Evolutionary conservation across 208 protist genomes (phyloP).

Genomic region (Leishmania braziliensis): DNA sequence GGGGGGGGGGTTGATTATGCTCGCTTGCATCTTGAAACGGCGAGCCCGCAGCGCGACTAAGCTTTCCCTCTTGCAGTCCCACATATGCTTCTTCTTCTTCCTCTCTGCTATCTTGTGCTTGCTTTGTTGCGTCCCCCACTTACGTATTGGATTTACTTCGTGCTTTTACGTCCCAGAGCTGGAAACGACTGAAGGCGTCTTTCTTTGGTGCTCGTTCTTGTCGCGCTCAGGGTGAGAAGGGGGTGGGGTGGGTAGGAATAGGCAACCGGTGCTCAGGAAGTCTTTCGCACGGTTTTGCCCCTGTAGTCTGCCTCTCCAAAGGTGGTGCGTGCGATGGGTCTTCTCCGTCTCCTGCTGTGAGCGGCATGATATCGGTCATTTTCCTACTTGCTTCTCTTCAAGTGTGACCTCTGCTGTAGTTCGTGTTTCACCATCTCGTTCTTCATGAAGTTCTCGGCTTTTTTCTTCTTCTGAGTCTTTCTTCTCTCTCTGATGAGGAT

Average conservation of each 20-base stretch:
- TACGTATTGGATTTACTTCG: neutral
- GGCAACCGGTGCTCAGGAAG: neutral
- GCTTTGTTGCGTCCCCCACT: neutral
- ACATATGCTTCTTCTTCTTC: neutral
- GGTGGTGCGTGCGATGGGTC: neutral
- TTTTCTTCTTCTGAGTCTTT: neutral
- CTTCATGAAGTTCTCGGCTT: neutral
- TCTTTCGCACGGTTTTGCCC: neutral
- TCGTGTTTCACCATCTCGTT: neutral
- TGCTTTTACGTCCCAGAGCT: neutral
- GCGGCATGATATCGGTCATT: neutral
- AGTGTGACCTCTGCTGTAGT: neutral
- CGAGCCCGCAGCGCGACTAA: neutral
- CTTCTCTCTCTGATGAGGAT: neutral
- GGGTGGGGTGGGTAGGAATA: neutral
- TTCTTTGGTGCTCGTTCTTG: neutral
- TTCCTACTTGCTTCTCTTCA: neutral
- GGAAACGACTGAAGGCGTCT: neutral
- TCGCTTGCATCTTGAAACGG: neutral
- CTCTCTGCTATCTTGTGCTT: neutral
- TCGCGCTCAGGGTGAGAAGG: neutral
- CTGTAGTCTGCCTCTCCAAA: neutral
- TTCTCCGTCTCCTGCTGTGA: neutral
- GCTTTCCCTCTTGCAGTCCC: neutral
- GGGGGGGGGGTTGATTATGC: neutral